Base-by-base conservation (phyloP, 2,329 filamentous ascomycete species). In the Arthrobotrys pseudoclavata region DNA sequence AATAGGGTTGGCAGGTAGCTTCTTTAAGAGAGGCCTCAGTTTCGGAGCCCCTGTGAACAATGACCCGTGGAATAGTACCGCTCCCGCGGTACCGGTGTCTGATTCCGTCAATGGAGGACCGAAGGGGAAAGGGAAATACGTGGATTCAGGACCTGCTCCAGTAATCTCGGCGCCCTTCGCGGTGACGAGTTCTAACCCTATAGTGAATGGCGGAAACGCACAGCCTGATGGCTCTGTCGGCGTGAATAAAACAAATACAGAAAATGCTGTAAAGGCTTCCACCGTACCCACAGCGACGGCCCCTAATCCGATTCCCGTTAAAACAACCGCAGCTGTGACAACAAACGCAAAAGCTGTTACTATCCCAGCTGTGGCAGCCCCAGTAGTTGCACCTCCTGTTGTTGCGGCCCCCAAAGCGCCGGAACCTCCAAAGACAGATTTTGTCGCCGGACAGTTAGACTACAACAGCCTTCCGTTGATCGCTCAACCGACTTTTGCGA, bases 381-480 rank as follows among this genome's bases (percentile, higher is more conserved):
- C 69, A 24, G 61, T 53, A 10, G 40, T 53, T 20, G 45, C 62
- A 26, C 6, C 60, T 22, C 57, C 68, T n/a, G 68, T 57, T n/a
- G 57, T 57, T 10, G 6, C 57, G 3, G 37, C 42, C 13, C 50
- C 53, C 18, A 62, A 47, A 20, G 62, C 42, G 20, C 68, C 75
- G 15, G 48, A 55, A 20, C 45, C 13, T 37, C 76, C 66, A 18
- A 45, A 69, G 31, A 90, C 88, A 0, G 86, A 89, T 80, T 97
- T 96, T 80, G 82, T 87, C 1, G 91, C 93, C 0, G 91, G 91
- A 0, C 86, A 85, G 0, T 85, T 97, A 5, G 87, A 93, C 77
- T 86, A 88, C 55, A 84, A 83, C 0, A 87, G 84, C 0, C 85
- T 97, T 4, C 89, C 89, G 0, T 86, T 90, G 69, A 87, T 97